Evolutionary conservation across 1,284 basidiomycete genomes (phyloP).

Genomic region (Sanghuangporus weigelae): DNA sequence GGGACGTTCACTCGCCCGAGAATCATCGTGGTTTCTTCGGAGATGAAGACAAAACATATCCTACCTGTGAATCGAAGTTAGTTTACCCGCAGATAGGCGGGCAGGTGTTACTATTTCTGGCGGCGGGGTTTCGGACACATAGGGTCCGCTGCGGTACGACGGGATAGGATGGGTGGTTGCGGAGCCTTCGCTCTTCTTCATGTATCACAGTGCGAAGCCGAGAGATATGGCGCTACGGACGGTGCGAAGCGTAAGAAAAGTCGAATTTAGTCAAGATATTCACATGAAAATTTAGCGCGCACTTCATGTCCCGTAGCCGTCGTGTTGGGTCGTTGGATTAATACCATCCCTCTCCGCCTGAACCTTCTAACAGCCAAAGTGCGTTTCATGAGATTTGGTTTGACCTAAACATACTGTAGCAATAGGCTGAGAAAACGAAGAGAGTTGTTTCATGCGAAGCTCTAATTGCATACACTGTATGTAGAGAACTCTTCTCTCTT

Average conservation of each 20-base stretch:
- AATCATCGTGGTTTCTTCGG: slow-evolving; percentile 1
- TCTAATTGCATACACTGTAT: too few species aligned
- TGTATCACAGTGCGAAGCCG: neutral
- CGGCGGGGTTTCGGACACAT: neutral
- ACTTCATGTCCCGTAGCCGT: neutral
- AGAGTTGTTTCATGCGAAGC: too few species aligned
- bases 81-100: neutral
- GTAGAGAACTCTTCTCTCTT: too few species aligned
- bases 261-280: neutral
- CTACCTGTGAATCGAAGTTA: neutral
- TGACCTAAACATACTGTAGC: too few species aligned
- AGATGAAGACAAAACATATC: neutral
- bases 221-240: neutral
- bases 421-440: too few species aligned
- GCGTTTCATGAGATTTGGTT: too few species aligned
- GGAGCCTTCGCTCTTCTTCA: neutral
- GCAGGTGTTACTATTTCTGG: neutral
- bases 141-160: neutral
- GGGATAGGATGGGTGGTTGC: neutral
- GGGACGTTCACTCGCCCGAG: neutral
- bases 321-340: neutral
- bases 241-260: neutral
- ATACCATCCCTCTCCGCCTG: too few species aligned
- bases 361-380: too few species aligned
- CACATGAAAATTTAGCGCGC: neutral